phyloP scores from a whole-genome alignment of 148 eudicot species.

The Chenopodium quinoa region DNA sequence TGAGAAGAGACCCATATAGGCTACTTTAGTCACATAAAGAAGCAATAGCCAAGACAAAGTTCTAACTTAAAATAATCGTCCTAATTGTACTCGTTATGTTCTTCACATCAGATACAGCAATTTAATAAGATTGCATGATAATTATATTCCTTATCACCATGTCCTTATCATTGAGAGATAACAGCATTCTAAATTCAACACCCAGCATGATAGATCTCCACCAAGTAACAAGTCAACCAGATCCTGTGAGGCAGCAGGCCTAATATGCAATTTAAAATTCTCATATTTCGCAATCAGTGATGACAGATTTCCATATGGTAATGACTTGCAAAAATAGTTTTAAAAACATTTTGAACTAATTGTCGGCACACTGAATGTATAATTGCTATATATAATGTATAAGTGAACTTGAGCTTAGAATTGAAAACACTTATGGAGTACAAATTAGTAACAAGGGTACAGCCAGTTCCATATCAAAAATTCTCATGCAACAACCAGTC shows the following conservation, averaged over 20 bases:
- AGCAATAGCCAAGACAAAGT: slow-evolving; percentile 14
- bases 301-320: slow-evolving; percentile 1
- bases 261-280: neutral
- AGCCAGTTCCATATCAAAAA: neutral
- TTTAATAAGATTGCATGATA: slow-evolving; percentile 21
- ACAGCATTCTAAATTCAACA: slow-evolving; percentile 4
- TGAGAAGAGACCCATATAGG: slow-evolving; percentile 8
- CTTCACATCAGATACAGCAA: slow-evolving; percentile 12
- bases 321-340: slow-evolving; percentile 1
- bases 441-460: neutral
- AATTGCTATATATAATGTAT: neutral
- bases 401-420: neutral
- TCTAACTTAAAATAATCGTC: neutral
- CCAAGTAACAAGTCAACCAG: slow-evolving; percentile 10
- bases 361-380: neutral
- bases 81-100: slow-evolving; percentile 19
- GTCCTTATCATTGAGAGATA: slow-evolving; percentile 13
- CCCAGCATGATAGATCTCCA: slow-evolving; percentile 8
- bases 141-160: neutral
- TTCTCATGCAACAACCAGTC: neutral
- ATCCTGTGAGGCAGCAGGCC: slow-evolving; percentile 1
- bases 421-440: neutral
- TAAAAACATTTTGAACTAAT: neutral
- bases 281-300: slow-evolving; percentile 1
- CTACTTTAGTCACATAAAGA: slow-evolving; percentile 20